Evolutionary conservation across 495 filamentous ascomycete species (phyloP).

Genomic region (Penicillium manginii): DNA sequence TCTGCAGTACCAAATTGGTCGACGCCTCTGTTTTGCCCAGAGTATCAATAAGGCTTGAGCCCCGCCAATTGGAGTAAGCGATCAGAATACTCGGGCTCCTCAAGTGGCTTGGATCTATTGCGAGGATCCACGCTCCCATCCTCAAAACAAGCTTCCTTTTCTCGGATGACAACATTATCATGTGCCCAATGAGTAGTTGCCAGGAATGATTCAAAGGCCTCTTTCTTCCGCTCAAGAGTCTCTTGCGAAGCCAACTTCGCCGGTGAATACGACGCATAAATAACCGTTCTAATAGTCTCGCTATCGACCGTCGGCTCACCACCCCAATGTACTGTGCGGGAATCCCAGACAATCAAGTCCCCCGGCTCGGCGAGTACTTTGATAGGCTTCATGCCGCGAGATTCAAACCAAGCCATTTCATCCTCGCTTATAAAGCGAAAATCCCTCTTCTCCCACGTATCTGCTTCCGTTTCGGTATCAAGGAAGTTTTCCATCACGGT

Average conservation of each 20-base stretch:
- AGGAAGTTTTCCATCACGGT: conserved; percentile 39
- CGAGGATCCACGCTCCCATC: conserved; percentile 37
- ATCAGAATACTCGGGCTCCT: conserved; percentile 35
- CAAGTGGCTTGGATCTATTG: conserved; percentile 37
- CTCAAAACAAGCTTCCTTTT: conserved; percentile 19
- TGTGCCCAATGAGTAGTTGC: conserved; percentile 51
- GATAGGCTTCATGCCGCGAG: conserved; percentile 29
- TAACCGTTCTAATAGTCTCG: conserved; percentile 35
- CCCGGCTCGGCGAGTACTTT: conserved; percentile 46
- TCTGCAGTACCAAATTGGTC: no score
- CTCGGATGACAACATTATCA: conserved; percentile 31
- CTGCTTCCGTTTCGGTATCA: conserved; percentile 32
- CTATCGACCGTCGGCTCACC: conserved; percentile 27
- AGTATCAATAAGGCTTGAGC: conserved; percentile 32
- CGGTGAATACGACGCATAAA: conserved; percentile 47
- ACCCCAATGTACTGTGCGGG: conserved; percentile 42
- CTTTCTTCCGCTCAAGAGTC: conserved; percentile 34
- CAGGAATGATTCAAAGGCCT: conserved; percentile 39
- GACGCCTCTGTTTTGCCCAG: background rate
- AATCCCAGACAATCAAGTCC: conserved; percentile 50
- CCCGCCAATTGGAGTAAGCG: conserved; percentile 39
- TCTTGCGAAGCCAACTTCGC: conserved; percentile 34
- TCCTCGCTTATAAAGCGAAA: conserved; percentile 32
- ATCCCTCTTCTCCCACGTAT: conserved; percentile 34
- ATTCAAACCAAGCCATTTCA: conserved; percentile 40